These are phyloP conservation scores for Podospora pseudocomata DNA, from an alignment of 495 filamentous ascomycete genomes.

Conservation along the genomic window DNA sequence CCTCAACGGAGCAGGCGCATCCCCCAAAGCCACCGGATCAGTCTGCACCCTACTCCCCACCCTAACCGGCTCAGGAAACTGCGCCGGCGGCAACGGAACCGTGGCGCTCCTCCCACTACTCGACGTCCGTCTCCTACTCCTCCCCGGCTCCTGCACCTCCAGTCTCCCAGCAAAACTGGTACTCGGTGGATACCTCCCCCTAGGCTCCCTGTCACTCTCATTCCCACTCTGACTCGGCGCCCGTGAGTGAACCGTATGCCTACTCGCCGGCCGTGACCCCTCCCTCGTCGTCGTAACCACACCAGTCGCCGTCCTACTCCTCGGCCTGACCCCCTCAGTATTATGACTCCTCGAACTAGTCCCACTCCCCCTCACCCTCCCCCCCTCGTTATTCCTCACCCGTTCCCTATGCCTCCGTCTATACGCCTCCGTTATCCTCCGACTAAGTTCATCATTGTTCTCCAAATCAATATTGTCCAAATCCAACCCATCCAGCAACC, in stretches of 20 bases:
- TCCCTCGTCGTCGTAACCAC: conserved; percentile 14
- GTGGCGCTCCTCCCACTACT: conserved; percentile 1
- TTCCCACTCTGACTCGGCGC: conserved; percentile 27
- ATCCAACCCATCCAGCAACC: conserved; percentile 79
- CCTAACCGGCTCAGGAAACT: conserved; percentile 20
- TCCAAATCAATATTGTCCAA: conserved; percentile 70
- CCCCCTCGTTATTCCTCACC: conserved; percentile 32
- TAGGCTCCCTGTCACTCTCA: conserved; percentile 37
- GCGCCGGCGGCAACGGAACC: not conserved
- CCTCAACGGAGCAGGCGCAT: conserved; percentile 24
- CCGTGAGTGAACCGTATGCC: conserved; percentile 42
- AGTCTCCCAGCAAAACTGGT: conserved; percentile 39
- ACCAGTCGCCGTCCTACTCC: conserved; percentile 21
- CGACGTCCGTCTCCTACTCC: not conserved
- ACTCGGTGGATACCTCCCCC: conserved; percentile 38
- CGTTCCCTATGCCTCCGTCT: conserved; percentile 62
- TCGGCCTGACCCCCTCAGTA: conserved; percentile 15
- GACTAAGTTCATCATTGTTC: conserved; percentile 82
- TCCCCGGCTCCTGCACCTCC: conserved; percentile 43
- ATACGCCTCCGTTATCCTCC: conserved; percentile 84
- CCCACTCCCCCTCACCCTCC: conserved; percentile 40
- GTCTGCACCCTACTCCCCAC: conserved; percentile 51
- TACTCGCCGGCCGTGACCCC: conserved; percentile 34
- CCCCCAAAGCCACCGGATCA: conserved; percentile 45
- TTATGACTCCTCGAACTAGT: conserved; percentile 34